A percentile compares a stretch with the other conserved stretches of the same genome.
Conservation (phyloP, 306 rosid genomes). For the Senna siamea region DNA sequence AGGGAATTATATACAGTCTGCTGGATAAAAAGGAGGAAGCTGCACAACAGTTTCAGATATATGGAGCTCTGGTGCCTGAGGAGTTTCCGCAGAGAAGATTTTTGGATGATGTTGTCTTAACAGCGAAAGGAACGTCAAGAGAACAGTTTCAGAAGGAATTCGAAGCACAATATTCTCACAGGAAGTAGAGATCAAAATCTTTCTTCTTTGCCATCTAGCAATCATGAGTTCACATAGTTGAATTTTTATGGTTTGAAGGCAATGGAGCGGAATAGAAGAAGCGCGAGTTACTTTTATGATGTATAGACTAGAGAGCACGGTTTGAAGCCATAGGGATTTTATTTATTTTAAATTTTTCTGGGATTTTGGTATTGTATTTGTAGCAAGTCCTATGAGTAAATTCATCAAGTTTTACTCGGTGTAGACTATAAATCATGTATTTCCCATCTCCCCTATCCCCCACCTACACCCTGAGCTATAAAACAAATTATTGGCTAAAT, state of each 20-base stretch:
- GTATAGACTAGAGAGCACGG: neutral
- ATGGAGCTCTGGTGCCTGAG: constrained; percentile 73
- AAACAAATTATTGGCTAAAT: no score
- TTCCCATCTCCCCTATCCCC: no score
- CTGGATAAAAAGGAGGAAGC: constrained; percentile 77
- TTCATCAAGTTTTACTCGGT: neutral
- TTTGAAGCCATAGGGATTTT: constrained; percentile 18
- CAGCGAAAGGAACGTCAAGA: constrained; percentile 62
- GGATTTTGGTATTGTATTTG: neutral
- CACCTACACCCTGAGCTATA: no score
- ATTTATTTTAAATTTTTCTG: neutral
- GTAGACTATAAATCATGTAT: neutral
- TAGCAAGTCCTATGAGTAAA: neutral
- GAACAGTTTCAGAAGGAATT: constrained; percentile 69
- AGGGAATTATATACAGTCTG: constrained; percentile 93
- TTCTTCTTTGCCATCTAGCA: constrained; percentile 18
- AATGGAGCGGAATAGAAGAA: constrained; percentile 24
- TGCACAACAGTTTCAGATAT: constrained; percentile 74
- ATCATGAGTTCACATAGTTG: neutral
- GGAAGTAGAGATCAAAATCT: constrained; percentile 37
- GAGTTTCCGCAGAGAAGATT: constrained; percentile 88
- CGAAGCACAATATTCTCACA: constrained; percentile 52
- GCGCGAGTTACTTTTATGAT: constrained; percentile 9
- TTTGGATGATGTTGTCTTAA: constrained; percentile 74
- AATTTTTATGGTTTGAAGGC: neutral